Conservation (phyloP, 129 eudicot genomes). For the Helianthus annuus region HanXRQr2.0-SUNRISE NC_035433.2:123371329-123371828, state of each 20-base stretch:
- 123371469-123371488: constrained; percentile 38
- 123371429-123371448: constrained; percentile 34
- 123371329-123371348: constrained; percentile 25
- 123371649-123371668: constrained; percentile 41
- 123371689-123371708: constrained; percentile 67
- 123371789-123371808: constrained; percentile 73
- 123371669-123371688: constrained; percentile 82
- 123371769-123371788: constrained; percentile 63
- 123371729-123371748: constrained; percentile 75
- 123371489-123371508: constrained; percentile 21
- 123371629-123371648: not conserved
- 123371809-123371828: not conserved
- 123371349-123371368: constrained; percentile 23
- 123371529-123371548: constrained; percentile 24
- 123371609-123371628: not conserved
- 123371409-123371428: constrained; percentile 16
- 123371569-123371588: constrained; percentile 4
- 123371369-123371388: constrained; percentile 32
- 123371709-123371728: constrained; percentile 72
- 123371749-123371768: constrained; percentile 59
- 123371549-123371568: constrained; percentile 20
- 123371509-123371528: constrained; percentile 24
- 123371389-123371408: constrained; percentile 21
- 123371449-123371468: constrained; percentile 31
- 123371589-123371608: not conserved